These are phyloP conservation scores for Exsudoporus floridanus DNA, from an alignment of 1,284 basidiomycete species.

Conservation along the genomic window DNA sequence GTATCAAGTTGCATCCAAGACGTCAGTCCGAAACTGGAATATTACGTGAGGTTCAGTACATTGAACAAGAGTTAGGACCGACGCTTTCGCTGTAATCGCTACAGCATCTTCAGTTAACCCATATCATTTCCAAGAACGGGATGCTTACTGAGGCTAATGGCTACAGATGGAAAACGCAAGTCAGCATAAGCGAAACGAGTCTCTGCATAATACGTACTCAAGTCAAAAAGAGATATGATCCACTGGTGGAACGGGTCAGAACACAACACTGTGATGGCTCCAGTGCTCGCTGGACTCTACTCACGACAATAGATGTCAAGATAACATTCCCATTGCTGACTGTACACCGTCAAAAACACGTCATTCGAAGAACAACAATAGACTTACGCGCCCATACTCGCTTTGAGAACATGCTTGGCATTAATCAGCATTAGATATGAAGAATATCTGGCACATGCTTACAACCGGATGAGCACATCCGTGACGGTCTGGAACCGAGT, in stretches of 20 bases:
- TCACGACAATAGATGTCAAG: slow-evolving; percentile 38
- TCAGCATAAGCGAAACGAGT: background rate
- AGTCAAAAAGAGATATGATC: slow-evolving; percentile 41
- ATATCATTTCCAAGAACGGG: background rate
- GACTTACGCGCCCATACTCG: slow-evolving; percentile 44
- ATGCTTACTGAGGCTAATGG: slow-evolving; percentile 41
- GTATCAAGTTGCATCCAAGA: slow-evolving; percentile 36
- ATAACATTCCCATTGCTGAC: slow-evolving; percentile 44
- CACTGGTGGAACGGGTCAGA: slow-evolving; percentile 32
- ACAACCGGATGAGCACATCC: slow-evolving; percentile 46
- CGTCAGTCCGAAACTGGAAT: slow-evolving; percentile 36
- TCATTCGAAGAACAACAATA: background rate
- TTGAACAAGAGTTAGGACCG: slow-evolving; percentile 16
- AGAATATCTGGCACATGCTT: background rate
- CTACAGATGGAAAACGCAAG: slow-evolving; percentile 21
- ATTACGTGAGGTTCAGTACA: background rate
- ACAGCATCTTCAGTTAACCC: slow-evolving; percentile 1
- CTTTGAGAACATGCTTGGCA: slow-evolving; percentile 40
- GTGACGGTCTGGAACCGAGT: slow-evolving; percentile 38
- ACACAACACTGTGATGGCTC: background rate
- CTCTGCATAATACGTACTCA: slow-evolving; percentile 36
- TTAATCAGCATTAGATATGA: background rate
- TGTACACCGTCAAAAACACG: slow-evolving; percentile 16
- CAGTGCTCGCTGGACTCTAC: slow-evolving; percentile 30
- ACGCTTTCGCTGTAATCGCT: slow-evolving; percentile 50